A percentile compares a stretch with the other conserved stretches of the same genome.
These are phyloP conservation scores for Sporothrix brasiliensis DNA, from an alignment of 2,329 filamentous ascomycete genomes.

Conservation along the genomic window DNA sequence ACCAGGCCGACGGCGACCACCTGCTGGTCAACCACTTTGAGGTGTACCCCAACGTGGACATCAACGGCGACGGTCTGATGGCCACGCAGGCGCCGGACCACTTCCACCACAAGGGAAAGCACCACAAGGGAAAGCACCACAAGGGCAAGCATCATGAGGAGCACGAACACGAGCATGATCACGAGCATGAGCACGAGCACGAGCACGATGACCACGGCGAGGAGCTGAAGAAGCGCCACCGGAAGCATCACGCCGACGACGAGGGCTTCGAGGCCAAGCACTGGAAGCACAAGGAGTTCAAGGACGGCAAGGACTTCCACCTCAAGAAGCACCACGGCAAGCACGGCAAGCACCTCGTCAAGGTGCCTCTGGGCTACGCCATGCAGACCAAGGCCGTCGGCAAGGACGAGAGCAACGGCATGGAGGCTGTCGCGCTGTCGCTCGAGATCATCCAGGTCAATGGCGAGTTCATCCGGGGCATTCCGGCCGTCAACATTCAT, in stretches of 20 bases:
- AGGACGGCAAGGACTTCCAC: constrained; percentile 15
- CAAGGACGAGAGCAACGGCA: constrained; percentile 54
- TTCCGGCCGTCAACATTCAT: constrained; percentile 61
- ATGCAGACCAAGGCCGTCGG: constrained; percentile 50
- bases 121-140: constrained; percentile 15
- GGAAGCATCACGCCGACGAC: constrained; percentile 25
- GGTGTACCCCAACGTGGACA: constrained; percentile 59
- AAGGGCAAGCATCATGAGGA: constrained; percentile 31
- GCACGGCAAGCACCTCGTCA: constrained; percentile 31
- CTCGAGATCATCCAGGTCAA: constrained; percentile 65
- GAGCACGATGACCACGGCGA: constrained; percentile 27
- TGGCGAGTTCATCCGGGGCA: constrained; percentile 55
- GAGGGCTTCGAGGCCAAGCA: constrained; percentile 14
- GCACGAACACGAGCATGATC: constrained; percentile 35
- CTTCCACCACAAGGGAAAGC: constrained; percentile 32
- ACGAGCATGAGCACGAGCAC: constrained; percentile 26
- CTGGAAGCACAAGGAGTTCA: neutral
- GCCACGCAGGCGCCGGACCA: constrained; percentile 51
- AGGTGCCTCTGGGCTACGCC: constrained; percentile 54
- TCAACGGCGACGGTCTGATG: constrained; percentile 49
- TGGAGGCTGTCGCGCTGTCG: constrained; percentile 58
- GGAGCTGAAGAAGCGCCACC: constrained; percentile 28
- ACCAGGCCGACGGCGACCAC: constrained; percentile 48
- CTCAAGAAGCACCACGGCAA: constrained; percentile 18
- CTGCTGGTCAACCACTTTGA: constrained; percentile 63